Evolutionary conservation across 768 basidiomycete species (phyloP).

Genomic region (Collybia mongolica): DNA sequence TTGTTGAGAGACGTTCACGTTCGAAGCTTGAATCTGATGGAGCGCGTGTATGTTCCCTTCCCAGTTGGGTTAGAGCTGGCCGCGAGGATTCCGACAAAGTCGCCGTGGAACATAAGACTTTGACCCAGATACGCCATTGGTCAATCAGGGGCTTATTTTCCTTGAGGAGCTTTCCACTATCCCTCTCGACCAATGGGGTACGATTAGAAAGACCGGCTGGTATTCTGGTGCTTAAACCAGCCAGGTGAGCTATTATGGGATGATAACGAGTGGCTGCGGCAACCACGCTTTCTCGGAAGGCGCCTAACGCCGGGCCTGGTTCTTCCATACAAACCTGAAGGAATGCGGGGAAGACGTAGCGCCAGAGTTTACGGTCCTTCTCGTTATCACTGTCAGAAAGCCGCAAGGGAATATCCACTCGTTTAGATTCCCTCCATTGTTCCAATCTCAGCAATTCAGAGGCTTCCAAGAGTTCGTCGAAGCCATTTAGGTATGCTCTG

Average conservation of each 20-base stretch:
- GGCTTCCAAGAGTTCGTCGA: constrained; percentile 65
- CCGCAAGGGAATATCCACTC: constrained; percentile 56
- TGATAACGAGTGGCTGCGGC: constrained; percentile 72
- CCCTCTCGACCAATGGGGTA: constrained; percentile 41
- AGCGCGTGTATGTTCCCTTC: constrained; percentile 66
- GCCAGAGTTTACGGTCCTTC: constrained; percentile 73
- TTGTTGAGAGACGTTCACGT: constrained; percentile 78
- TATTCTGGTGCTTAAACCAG: constrained; percentile 62
- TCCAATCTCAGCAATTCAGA: constrained; percentile 59
- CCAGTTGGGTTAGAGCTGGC: constrained; percentile 50
- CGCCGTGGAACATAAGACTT: constrained; percentile 82
- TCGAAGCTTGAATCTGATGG: constrained; percentile 77
- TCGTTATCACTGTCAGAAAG: constrained; percentile 72
- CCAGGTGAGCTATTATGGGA: constrained; percentile 66
- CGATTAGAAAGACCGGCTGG: constrained; percentile 47
- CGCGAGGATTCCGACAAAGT: constrained; percentile 59
- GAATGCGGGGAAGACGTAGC: constrained; percentile 66
- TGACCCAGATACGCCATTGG: constrained; percentile 86
- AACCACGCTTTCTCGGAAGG: constrained; percentile 65
- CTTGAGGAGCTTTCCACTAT: constrained; percentile 47
- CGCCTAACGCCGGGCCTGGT: constrained; percentile 39
- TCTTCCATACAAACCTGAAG: constrained; percentile 53
- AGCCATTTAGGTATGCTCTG: constrained; percentile 53
- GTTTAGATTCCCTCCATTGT: constrained; percentile 62
- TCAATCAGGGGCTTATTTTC: constrained; percentile 62